These are phyloP conservation scores for Cercophora sp. DNA, from an alignment of 495 filamentous ascomycete species.

Conservation along the genomic window DNA sequence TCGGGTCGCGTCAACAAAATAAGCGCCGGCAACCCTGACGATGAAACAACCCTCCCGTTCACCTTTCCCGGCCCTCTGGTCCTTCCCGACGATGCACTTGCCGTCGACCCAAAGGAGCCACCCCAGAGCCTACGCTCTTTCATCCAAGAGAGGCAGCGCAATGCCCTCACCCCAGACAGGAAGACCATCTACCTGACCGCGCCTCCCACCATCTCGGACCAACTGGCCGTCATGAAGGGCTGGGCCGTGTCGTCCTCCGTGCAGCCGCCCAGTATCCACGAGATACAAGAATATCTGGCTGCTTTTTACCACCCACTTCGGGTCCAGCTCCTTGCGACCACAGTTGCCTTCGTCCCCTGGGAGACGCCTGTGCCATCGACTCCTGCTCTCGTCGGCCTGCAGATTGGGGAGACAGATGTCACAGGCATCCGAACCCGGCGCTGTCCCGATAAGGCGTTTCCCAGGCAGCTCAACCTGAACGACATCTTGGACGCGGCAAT, in stretches of 20 bases:
- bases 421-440: constrained; percentile 54
- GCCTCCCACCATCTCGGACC: constrained; percentile 35
- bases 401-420: constrained; percentile 20
- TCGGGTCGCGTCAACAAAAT: constrained; percentile 1
- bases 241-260: constrained; percentile 33
- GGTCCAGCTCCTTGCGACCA: constrained; percentile 41
- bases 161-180: constrained; percentile 44
- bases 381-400: constrained; percentile 42
- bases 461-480: constrained; percentile 56
- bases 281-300: constrained; percentile 49
- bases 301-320: constrained; percentile 60
- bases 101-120: constrained; percentile 49
- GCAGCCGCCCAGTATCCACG: constrained; percentile 23
- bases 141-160: constrained; percentile 47
- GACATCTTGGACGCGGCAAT: constrained; percentile 61
- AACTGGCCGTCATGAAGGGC: constrained; percentile 30
- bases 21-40: background rate
- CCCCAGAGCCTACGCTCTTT: constrained; percentile 57
- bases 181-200: constrained; percentile 54
- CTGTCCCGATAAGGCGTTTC: constrained; percentile 45
- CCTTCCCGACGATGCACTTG: constrained; percentile 58
- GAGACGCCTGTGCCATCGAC: constrained; percentile 5
- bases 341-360: constrained; percentile 47
- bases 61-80: constrained; percentile 59
- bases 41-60: background rate